Percentiles rank a stretch among this genome's conserved stretches.
These are phyloP conservation scores for Coemansia sp. DNA, from an alignment of 192 early-diverging fungal genomes.

Conservation along the genomic window DNA sequence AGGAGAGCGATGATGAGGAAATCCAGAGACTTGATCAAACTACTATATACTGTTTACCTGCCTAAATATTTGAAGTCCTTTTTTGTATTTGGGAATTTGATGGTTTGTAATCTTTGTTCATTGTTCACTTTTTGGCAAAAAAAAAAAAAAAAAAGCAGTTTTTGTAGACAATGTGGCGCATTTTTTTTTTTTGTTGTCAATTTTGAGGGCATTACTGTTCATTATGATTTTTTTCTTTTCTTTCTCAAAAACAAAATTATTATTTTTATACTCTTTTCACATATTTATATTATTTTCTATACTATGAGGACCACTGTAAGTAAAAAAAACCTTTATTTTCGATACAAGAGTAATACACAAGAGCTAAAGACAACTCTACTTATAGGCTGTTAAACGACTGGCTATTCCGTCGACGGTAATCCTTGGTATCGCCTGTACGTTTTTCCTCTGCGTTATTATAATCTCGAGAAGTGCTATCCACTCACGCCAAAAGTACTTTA, in stretches of 20 bases:
- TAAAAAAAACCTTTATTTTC: background rate
- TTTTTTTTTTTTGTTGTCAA: background rate
- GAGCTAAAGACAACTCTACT: background rate
- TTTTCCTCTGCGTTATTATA: slow-evolving; percentile 26
- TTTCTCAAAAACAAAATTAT: slow-evolving; percentile 12
- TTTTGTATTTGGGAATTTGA: background rate
- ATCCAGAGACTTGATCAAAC: slow-evolving; percentile 22
- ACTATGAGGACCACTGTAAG: slow-evolving; percentile 17
- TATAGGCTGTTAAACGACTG: slow-evolving; percentile 34
- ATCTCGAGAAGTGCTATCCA: slow-evolving; percentile 16
- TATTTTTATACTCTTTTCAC: background rate
- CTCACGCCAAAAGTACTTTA: background rate
- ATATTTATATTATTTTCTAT: background rate
- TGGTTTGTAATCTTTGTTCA: background rate
- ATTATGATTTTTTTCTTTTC: slow-evolving; percentile 10
- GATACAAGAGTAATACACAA: background rate
- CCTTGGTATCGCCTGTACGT: slow-evolving; percentile 23
- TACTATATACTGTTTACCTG: slow-evolving; percentile 17
- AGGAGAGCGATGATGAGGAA: background rate
- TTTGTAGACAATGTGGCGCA: background rate
- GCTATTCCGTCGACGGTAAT: slow-evolving; percentile 38
- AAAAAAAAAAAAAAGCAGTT: too few relatives aligned
- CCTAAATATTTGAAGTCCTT: background rate
- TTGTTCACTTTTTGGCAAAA: background rate
- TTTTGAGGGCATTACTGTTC: background rate